phyloP scores from a whole-genome alignment of 1,139 yeast species.

The Kodamaea alishanica region DNA sequence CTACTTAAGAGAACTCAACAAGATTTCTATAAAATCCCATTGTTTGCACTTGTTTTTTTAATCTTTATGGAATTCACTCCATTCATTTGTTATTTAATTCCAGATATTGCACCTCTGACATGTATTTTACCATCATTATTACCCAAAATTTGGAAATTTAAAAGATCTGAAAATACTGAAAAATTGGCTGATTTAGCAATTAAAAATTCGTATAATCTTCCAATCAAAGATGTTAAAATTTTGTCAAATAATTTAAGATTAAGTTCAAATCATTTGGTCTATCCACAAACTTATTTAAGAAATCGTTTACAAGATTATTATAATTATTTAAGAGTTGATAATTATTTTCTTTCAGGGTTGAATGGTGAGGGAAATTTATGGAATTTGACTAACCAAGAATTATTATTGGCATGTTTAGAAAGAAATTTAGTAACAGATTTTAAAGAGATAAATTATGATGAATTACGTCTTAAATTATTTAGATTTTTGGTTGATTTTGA shows the following conservation, averaged over 20 bases:
- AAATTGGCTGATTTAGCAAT: slow-evolving; percentile 21
- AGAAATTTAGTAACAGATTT: slow-evolving; percentile 42
- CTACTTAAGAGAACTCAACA: slow-evolving; percentile 52
- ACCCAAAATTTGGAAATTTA: slow-evolving; percentile 33
- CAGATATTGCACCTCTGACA: slow-evolving; percentile 65
- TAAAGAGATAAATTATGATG: slow-evolving; percentile 16
- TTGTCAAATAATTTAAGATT: slow-evolving; percentile 36
- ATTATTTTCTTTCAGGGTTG: slow-evolving; percentile 42
- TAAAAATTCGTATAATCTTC: slow-evolving; percentile 45
- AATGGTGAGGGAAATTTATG: slow-evolving; percentile 48
- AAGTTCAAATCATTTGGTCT: slow-evolving; percentile 35
- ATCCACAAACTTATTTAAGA: slow-evolving; percentile 40
- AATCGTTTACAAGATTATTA: slow-evolving; percentile 35
- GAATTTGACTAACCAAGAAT: slow-evolving; percentile 41
- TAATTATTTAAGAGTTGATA: slow-evolving; percentile 49
- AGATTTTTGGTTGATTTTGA: slow-evolving; percentile 34
- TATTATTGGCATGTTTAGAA: slow-evolving; percentile 46
- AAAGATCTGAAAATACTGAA: slow-evolving; percentile 3
- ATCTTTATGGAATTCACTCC: slow-evolving; percentile 67
- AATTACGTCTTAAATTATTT: slow-evolving; percentile 26
- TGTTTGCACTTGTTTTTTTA: slow-evolving; percentile 55
- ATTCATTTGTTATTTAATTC: slow-evolving; percentile 52
- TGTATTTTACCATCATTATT: slow-evolving; percentile 56
- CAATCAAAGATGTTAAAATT: slow-evolving; percentile 30
- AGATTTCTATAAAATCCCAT: slow-evolving; percentile 59